phyloP scores from a whole-genome alignment of 768 basidiomycete genomes.

The Russula olivacea region DNA sequence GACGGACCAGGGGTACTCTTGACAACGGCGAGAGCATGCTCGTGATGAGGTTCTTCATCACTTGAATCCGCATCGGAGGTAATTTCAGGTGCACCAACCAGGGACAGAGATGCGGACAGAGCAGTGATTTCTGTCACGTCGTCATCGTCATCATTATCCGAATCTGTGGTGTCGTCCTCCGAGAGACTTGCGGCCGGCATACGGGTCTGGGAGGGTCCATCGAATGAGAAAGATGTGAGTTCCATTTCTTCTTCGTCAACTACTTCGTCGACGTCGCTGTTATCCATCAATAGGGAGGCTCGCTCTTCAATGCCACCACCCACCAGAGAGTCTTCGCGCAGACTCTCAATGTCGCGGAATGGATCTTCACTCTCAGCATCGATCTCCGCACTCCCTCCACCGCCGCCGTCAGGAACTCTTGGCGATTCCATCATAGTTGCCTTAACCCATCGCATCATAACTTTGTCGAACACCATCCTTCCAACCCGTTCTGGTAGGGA shows the following conservation, averaged over 20 bases:
- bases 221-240: slow-evolving; percentile 67
- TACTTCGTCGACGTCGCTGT: slow-evolving; percentile 40
- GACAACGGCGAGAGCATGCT: slow-evolving; percentile 18
- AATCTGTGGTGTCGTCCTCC: slow-evolving; percentile 39
- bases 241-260: slow-evolving; percentile 65
- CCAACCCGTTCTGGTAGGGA: slow-evolving; percentile 72
- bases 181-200: slow-evolving; percentile 26
- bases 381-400: slow-evolving; percentile 33
- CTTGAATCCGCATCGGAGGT: slow-evolving; percentile 17
- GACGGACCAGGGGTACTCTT: slow-evolving; percentile 11
- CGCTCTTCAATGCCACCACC: slow-evolving; percentile 19
- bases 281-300: slow-evolving; percentile 17
- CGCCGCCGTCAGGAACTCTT: slow-evolving; percentile 27
- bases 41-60: slow-evolving; percentile 17
- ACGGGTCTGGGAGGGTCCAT: slow-evolving; percentile 49
- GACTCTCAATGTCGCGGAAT: slow-evolving; percentile 86
- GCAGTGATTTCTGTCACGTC: slow-evolving; percentile 27
- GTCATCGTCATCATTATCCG: slow-evolving; percentile 28
- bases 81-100: slow-evolving; percentile 15
- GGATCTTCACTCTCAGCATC: slow-evolving; percentile 74
- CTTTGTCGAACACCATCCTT: slow-evolving; percentile 81
- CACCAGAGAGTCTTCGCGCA: slow-evolving; percentile 43
- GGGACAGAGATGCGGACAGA: slow-evolving; percentile 22
- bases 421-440: slow-evolving; percentile 38
- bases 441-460: slow-evolving; percentile 82